Conservation (phyloP, 805 yeast genomes). For the Spathaspora sp. region DNA sequence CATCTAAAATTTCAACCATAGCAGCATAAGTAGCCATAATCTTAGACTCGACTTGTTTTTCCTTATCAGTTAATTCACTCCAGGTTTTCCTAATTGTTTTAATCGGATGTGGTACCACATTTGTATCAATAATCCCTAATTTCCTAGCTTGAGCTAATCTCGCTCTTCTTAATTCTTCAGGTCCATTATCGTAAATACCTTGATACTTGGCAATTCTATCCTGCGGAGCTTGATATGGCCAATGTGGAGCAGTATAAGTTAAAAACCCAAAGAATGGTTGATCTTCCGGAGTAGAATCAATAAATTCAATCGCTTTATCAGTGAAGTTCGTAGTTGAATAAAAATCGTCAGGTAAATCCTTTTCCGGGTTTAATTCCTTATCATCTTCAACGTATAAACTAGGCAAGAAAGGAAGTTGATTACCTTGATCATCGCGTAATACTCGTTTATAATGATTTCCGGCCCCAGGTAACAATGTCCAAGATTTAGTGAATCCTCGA, state of each 20-base stretch:
- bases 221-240: conserved; percentile 62
- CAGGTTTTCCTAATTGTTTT: conserved; percentile 42
- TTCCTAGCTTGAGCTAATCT: conserved; percentile 39
- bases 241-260: conserved; percentile 64
- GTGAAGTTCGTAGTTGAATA: conserved; percentile 46
- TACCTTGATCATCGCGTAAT: conserved; percentile 28
- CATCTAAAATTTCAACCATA: conserved; percentile 56
- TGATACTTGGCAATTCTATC: conserved; percentile 45
- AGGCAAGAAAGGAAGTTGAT: conserved; percentile 30
- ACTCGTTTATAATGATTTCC: conserved; percentile 53
- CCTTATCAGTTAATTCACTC: conserved; percentile 38
- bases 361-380: conserved; percentile 28
- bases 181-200: conserved; percentile 48
- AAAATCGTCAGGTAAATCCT: conserved; percentile 42
- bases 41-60: conserved; percentile 33
- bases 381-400: conserved; percentile 41
- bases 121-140: conserved; percentile 45
- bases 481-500: conserved; percentile 49
- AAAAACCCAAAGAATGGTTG: conserved; percentile 53
- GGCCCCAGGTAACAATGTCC: conserved; percentile 51
- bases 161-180: conserved; percentile 35
- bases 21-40: conserved; percentile 62
- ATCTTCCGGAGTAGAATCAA: conserved; percentile 29
- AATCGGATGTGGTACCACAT: conserved; percentile 42
- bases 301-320: conserved; percentile 36